Evolutionary conservation across 805 yeast genomes (phyloP).

Genomic region (Schizosaccharomyces japonicus): DNA sequence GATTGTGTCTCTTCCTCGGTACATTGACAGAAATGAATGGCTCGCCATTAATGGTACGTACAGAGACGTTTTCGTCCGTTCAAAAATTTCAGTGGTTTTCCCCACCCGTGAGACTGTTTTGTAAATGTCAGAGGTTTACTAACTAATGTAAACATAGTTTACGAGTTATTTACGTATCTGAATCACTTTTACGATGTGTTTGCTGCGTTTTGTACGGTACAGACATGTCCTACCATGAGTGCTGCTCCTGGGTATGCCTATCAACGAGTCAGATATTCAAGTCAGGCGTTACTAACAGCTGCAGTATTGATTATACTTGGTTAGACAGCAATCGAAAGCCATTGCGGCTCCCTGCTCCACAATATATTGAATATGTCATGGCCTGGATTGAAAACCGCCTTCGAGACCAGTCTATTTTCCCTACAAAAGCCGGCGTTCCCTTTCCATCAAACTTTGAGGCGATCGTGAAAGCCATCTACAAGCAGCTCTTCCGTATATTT

Average conservation of each 20-base stretch:
- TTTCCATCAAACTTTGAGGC: conserved; percentile 68
- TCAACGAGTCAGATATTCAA: not conserved
- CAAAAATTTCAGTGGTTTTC: not conserved
- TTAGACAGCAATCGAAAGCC: conserved; percentile 59
- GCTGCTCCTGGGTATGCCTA: conserved; percentile 53
- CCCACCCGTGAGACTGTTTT: not conserved
- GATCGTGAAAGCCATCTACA: conserved; percentile 64
- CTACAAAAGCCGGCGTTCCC: conserved; percentile 68
- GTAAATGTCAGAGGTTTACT: too few species aligned
- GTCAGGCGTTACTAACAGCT: not conserved
- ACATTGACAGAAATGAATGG: conserved; percentile 91
- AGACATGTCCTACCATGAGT: conserved; percentile 74
- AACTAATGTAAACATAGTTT: conserved; percentile 19
- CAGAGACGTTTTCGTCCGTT: not conserved
- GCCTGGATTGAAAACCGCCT: conserved; percentile 75
- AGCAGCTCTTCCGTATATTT: conserved; percentile 84
- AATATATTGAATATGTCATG: conserved; percentile 74
- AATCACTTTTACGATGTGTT: conserved; percentile 79
- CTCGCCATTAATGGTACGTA: conserved; percentile 42
- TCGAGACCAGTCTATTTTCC: conserved; percentile 73
- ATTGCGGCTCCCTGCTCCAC: conserved; percentile 70
- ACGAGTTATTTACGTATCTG: conserved; percentile 67
- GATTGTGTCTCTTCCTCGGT: conserved; percentile 81
- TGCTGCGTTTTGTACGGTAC: conserved; percentile 75
- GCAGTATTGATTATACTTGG: conserved; percentile 62